phyloP scores from a whole-genome alignment of 768 basidiomycete genomes.

The Suillus brevipes region DNA sequence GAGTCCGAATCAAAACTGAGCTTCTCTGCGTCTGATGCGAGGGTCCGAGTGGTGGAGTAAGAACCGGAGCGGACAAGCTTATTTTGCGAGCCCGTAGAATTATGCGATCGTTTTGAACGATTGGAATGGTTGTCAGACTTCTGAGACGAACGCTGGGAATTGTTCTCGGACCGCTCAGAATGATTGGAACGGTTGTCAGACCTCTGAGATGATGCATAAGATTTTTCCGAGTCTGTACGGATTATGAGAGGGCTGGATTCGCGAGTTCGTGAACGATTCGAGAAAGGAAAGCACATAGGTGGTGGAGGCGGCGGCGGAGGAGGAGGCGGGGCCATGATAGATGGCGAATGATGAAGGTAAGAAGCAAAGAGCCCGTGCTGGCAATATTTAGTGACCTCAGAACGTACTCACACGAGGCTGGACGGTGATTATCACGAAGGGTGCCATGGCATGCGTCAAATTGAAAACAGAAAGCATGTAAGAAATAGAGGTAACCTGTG shows the following conservation, averaged over 20 bases:
- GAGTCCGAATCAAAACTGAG: slow-evolving; percentile 63
- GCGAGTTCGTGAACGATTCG: slow-evolving; percentile 26
- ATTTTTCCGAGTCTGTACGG: slow-evolving; percentile 43
- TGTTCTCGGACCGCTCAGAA: slow-evolving; percentile 24
- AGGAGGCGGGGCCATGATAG: slow-evolving; percentile 46
- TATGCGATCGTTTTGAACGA: slow-evolving; percentile 23
- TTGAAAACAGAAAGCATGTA: slow-evolving; percentile 15
- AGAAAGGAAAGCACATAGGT: slow-evolving; percentile 63
- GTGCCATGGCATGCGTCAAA: slow-evolving; percentile 19
- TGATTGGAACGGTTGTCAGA: slow-evolving; percentile 30
- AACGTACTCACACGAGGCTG: slow-evolving; percentile 28
- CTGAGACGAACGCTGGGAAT: slow-evolving; percentile 26
- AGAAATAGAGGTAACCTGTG: slow-evolving; percentile 9
- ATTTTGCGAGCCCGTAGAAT: slow-evolving; percentile 11
- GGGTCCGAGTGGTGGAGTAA: slow-evolving; percentile 41
- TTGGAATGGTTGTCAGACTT: slow-evolving; percentile 20
- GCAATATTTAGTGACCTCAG: slow-evolving; percentile 15
- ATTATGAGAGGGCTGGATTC: slow-evolving; percentile 30
- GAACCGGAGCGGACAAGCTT: slow-evolving; percentile 43
- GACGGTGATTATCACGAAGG: slow-evolving; percentile 8
- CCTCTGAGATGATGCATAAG: slow-evolving; percentile 41
- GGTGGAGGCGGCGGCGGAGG: slow-evolving; percentile 48
- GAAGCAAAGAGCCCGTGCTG: slow-evolving; percentile 21
- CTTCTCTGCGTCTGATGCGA: slow-evolving; percentile 45
- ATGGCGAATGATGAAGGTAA: slow-evolving; percentile 22